Evolutionary conservation across 352 stramenopile genomes (phyloP), one percentile per base, ranked within the genome.

Genomic region (Globisporangium carolinianum): DNA sequence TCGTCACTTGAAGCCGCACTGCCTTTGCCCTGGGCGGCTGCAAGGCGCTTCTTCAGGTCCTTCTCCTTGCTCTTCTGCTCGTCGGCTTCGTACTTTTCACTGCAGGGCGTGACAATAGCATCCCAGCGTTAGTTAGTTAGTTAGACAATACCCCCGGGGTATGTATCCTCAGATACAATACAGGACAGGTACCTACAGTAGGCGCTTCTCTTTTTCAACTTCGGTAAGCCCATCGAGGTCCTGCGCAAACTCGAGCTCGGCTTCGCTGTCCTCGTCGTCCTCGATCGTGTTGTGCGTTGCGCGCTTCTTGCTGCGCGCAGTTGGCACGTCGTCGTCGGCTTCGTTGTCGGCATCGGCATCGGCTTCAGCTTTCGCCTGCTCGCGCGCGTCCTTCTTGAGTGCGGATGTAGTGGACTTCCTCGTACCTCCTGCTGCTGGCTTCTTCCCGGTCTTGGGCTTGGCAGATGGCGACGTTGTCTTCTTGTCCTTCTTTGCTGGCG

Each of bases 161-260:
- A 32, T 32, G 24, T 32, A 32, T 32, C 24, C 24, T 32, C 24
- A 3, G 3, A 32, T 32, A 1, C 24, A 32, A 32, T 32, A 32
- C 24, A 32, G 24, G 24, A 32, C 1, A 32, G 24, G 14, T 5
- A 82, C 70, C 53, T 67, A 83, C 72, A 94, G 63, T 47, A 94
- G 68, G 0, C 82, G 77, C 68, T 91, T 83, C 66, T 94, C 84
- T 62, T 94, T 94, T 66, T 94, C 84, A 15, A 94, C 82, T 60
- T 94, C 84, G 1, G 83, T 94, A 4, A 94, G 69, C 7, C 84
- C 84, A 17, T 68, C 69, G 41, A 74, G 57, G 35, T 71, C 62
- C 58, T 66, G 54, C 50, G 62, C 67, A 18, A 74, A 66, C 62
- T 82, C 75, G 37, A 91, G 63, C 15, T 89, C 81, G 5, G 72